Conservation (phyloP, 495 filamentous ascomycete species). For the Zalerion maritima region DNA sequence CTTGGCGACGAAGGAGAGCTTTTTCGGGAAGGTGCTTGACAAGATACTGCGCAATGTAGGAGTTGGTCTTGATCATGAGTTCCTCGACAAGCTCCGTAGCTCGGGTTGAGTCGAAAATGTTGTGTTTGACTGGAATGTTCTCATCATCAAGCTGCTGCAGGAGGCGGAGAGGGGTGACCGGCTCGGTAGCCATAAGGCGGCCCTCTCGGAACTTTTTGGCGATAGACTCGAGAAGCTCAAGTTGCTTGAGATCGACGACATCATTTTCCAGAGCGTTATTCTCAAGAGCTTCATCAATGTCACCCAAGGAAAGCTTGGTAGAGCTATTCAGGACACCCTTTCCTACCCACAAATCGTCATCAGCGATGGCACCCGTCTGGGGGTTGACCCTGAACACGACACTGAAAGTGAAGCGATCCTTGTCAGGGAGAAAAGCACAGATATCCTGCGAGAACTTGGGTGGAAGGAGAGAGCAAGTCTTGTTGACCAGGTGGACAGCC, state of each 20-base stretch:
- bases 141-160: conserved; percentile 94
- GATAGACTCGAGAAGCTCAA: conserved; percentile 60
- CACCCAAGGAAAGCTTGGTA: conserved; percentile 67
- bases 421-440: conserved; percentile 69
- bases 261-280: conserved; percentile 43
- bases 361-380: conserved; percentile 57
- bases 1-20: conserved; percentile 79
- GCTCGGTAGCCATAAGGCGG: conserved; percentile 60
- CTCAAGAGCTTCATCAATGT: conserved; percentile 66
- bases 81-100: conserved; percentile 93
- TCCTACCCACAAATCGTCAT: conserved; percentile 83
- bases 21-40: conserved; percentile 70
- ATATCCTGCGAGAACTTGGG: conserved; percentile 70
- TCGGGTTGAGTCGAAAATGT: conserved; percentile 82
- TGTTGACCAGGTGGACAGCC: conserved; percentile 83
- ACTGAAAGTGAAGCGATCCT: conserved; percentile 83
- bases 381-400: conserved; percentile 81
- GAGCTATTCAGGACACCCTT: conserved; percentile 86
- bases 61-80: conserved; percentile 79
- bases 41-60: conserved; percentile 76
- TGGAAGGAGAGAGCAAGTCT: conserved; percentile 82
- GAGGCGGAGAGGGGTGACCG: conserved; percentile 73
- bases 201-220: conserved; percentile 79
- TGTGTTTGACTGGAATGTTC: conserved; percentile 89
- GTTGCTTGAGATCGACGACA: conserved; percentile 49